Evolutionary conservation across 306 rosid genomes (phyloP).

Genomic region (Castanopsis chinensis): DNA sequence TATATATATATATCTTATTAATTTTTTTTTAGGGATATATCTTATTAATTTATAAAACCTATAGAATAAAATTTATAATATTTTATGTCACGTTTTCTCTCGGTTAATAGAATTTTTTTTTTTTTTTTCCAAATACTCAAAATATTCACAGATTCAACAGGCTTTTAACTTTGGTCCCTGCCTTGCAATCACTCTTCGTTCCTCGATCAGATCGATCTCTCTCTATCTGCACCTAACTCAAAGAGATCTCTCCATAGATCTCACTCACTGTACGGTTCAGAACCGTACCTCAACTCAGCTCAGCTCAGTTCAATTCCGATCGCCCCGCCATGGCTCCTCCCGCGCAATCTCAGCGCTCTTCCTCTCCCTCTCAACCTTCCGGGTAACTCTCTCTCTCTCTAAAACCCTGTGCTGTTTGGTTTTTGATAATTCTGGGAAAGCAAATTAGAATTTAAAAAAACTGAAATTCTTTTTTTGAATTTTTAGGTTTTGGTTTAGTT

Average conservation of each 20-base stretch:
- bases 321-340: conserved; percentile 79
- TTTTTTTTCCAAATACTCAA: background rate
- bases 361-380: conserved; percentile 97
- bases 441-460: background rate
- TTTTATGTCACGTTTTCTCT: too few species aligned
- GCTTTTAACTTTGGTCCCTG: background rate
- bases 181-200: background rate
- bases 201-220: conserved; percentile 33
- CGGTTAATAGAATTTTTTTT: too few species aligned
- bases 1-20: too few species aligned
- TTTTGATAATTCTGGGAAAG: background rate
- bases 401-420: conserved; percentile 5
- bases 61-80: too few species aligned
- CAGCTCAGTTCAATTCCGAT: conserved; percentile 20
- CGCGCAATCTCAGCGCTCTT: conserved; percentile 71
- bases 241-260: background rate
- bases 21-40: too few species aligned
- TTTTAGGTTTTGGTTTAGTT: background rate
- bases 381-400: conserved; percentile 56
- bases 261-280: background rate
- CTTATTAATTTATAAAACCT: too few species aligned
- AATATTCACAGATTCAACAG: background rate
- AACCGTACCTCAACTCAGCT: background rate
- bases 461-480: background rate
- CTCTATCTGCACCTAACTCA: background rate